Evolutionary conservation across 225 moss, liverwort and hornwort species (phyloP).

Genomic region (Takakia lepidozioides): DNA sequence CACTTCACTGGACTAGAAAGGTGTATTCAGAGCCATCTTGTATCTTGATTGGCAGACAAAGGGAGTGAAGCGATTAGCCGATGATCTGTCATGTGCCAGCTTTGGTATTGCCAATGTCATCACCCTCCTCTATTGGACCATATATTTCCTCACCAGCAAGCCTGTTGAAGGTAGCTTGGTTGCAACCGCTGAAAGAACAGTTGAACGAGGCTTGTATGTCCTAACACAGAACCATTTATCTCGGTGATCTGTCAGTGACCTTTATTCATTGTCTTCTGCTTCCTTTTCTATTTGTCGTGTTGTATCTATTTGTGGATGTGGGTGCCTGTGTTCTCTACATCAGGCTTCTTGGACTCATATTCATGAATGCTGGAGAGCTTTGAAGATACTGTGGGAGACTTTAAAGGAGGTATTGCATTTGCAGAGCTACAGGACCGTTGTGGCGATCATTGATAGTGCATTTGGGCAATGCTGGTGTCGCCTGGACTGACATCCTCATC

Average conservation of each 20-base stretch:
- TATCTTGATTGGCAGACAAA: no score
- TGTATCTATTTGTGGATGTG: no score
- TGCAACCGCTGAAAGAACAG: constrained; percentile 24
- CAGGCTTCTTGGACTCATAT: no score
- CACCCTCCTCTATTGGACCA: constrained; percentile 33
- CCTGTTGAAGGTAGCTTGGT: constrained; percentile 13
- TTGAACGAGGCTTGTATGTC: constrained; percentile 35
- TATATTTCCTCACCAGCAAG: constrained; percentile 23
- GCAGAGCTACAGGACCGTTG: constrained; percentile 33
- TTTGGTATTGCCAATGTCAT: constrained; percentile 35
- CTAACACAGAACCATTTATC: no score
- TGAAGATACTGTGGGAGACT: background rate
- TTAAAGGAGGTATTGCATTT: no score
- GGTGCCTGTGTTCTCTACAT: no score
- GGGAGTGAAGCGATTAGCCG: constrained; percentile 25
- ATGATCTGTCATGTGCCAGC: constrained; percentile 41
- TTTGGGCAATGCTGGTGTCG: constrained; percentile 17
- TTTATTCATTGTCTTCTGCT: background rate
- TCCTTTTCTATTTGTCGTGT: no score
- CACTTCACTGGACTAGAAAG: no score
- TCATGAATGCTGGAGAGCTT: no score
- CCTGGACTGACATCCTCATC: constrained; percentile 32
- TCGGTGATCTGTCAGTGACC: no score
- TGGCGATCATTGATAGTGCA: constrained; percentile 27
- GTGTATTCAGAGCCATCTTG: no score